Base-by-base conservation (phyloP, 2,329 filamentous ascomycete genomes). In the Blumeria graminis region DNA sequence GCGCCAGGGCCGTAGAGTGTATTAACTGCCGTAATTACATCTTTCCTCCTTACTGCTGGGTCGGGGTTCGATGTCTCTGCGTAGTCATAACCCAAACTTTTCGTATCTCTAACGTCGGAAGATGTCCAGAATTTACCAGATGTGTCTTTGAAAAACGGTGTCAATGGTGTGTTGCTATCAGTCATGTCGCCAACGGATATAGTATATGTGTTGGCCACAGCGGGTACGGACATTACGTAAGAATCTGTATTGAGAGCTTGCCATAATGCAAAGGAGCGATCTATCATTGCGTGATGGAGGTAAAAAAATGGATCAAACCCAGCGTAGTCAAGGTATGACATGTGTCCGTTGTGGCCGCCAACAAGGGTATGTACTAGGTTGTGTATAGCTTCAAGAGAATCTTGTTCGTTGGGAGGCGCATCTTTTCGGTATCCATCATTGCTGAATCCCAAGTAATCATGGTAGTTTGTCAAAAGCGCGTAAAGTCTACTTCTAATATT, bases 351-450 rank as follows among this genome's bases (percentile, higher is more conserved):
- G 22, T 28, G 22, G 58, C 69, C 67, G 56, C 75, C 69, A 69
- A 71, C 35, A 76, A 84, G 3, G 75, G 71, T 53, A 75, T 84
- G 80, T 41, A 84, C 71, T 10, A 74, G 72, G 63, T 83, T 79
- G 61, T 84, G 80, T 3, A 84, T 67, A 0, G 76, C 74, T 65
- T 84, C 80, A 36, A 83, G 68, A 10, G 81, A 85, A 65, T 86
- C 82, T 55, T 75, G 75, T 13, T n/a, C 50, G 11, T 28, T 33
- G 9, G 32, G 48, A 35, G 18, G 22, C 16, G 48, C 48, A 4
- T 32, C 22, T 34, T 28, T 16, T 52, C 48, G 33, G 11, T 32
- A 55, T 16, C 35, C 54, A 35, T 46, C 54, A 32, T 55, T 55
- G 35, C 54, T 55, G 28, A 55, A 55, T 14, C 22, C 14, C 14